phyloP scores from a whole-genome alignment of 257 asterid genomes.

The Craterostigma plantagineum region DNA sequence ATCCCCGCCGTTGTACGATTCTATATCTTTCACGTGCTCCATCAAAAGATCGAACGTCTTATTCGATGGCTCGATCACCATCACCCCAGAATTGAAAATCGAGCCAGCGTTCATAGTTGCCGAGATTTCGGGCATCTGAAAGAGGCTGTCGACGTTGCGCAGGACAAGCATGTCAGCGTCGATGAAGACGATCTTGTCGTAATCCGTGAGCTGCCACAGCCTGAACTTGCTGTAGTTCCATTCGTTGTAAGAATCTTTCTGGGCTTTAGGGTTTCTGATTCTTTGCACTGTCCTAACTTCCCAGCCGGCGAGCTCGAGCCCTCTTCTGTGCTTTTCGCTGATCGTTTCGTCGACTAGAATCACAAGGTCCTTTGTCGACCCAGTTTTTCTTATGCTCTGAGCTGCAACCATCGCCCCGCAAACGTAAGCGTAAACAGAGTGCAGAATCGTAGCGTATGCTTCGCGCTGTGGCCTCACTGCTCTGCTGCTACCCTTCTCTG shows the following conservation, averaged over 20 bases:
- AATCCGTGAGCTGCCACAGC: conserved; percentile 77
- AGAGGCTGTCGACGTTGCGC: conserved; percentile 53
- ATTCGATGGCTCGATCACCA: conserved; percentile 84
- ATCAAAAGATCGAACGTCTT: conserved; percentile 57
- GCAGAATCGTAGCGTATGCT: conserved; percentile 78
- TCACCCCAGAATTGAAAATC: conserved; percentile 70
- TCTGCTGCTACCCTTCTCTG: conserved; percentile 14
- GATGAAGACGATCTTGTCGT: conserved; percentile 64
- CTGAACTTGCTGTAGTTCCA: conserved; percentile 94
- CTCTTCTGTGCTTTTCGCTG: conserved; percentile 33
- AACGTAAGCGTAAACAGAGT: conserved; percentile 58
- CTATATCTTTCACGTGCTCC: conserved; percentile 48
- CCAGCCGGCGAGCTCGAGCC: conserved; percentile 73
- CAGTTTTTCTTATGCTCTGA: conserved; percentile 49
- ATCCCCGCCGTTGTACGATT: conserved; percentile 80
- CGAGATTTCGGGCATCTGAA: conserved; percentile 55
- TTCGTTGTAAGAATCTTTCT: conserved; percentile 68
- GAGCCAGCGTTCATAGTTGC: conserved; percentile 61
- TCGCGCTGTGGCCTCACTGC: conserved; percentile 28
- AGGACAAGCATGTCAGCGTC: conserved; percentile 63
- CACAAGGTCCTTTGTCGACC: conserved; percentile 60
- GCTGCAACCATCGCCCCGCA: conserved; percentile 90
- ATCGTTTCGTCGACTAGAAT: conserved; percentile 64
- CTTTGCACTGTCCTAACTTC: conserved; percentile 45
- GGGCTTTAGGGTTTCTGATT: conserved; percentile 70